Conservation (phyloP, 257 asterid genomes). For the Solanum acaule region DNA sequence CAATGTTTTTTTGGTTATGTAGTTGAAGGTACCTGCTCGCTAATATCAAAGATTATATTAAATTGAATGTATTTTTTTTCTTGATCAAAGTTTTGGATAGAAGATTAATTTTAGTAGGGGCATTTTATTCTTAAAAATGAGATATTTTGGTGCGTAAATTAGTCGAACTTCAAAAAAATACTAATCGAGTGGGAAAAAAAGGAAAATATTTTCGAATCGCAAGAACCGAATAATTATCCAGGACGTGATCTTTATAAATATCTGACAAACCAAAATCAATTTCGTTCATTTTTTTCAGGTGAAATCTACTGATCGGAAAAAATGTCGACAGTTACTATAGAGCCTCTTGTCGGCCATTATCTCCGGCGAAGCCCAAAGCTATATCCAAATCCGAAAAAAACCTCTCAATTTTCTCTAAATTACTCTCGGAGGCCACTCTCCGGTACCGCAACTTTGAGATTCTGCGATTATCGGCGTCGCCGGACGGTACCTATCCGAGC, state of each 20-base stretch:
- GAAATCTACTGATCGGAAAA: background rate
- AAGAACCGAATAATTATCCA: background rate
- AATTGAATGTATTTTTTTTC: too few species aligned
- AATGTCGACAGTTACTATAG: slow-evolving; percentile 42
- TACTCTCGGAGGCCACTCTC: slow-evolving; percentile 13
- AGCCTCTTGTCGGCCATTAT: slow-evolving; percentile 22
- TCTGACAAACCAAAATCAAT: background rate
- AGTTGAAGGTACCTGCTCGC: fast-evolving
- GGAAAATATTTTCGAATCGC: background rate
- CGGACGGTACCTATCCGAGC: slow-evolving; percentile 8
- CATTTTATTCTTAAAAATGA: too few species aligned
- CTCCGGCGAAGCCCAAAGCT: slow-evolving; percentile 16
- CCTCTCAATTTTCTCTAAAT: slow-evolving; percentile 17
- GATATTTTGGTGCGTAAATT: too few species aligned
- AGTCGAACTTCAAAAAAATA: too few species aligned
- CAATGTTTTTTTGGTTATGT: too few species aligned
- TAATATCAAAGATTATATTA: background rate
- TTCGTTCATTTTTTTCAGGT: background rate
- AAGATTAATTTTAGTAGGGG: too few species aligned
- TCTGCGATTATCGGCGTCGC: slow-evolving; percentile 8
- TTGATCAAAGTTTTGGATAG: fast-evolving
- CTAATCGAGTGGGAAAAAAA: too few species aligned
- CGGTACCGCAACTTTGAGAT: slow-evolving; percentile 12
- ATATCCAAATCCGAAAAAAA: slow-evolving; percentile 8
- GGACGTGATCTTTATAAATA: background rate